These are phyloP conservation scores for Podila horticola DNA, from an alignment of 192 early-diverging fungal genomes.

Conservation along the genomic window DNA sequence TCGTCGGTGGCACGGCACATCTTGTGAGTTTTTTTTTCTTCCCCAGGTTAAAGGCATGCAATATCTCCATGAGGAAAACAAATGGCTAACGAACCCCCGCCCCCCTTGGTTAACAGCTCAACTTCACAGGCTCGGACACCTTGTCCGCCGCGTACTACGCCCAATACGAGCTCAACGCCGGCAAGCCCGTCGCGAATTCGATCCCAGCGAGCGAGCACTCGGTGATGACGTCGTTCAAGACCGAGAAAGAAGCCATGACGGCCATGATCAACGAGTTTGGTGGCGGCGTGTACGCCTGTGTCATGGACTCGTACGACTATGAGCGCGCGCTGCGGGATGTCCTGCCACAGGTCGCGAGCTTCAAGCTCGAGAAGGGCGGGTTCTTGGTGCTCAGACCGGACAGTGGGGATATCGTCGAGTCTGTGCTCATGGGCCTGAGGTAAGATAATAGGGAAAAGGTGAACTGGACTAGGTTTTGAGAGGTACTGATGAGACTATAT, in stretches of 20 bases:
- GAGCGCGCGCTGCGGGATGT: constrained; percentile 75
- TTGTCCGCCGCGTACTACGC: constrained; percentile 82
- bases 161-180: constrained; percentile 79
- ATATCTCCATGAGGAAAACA: background rate
- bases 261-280: constrained; percentile 76
- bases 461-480: background rate
- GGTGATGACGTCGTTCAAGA: constrained; percentile 81
- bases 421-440: constrained; percentile 77
- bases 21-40: constrained; percentile 57
- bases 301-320: constrained; percentile 95
- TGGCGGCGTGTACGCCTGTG: constrained; percentile 79
- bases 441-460: constrained; percentile 15
- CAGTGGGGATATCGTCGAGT: constrained; percentile 83
- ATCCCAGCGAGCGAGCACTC: constrained; percentile 94
- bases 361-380: constrained; percentile 81
- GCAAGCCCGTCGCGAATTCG: constrained; percentile 76
- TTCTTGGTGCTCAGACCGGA: constrained; percentile 87
- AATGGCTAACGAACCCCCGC: background rate
- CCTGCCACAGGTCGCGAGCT: constrained; percentile 71
- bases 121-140: constrained; percentile 85
- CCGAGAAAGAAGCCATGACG: constrained; percentile 79
- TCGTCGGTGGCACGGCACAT: constrained; percentile 87
- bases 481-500: background rate
- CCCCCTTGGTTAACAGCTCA: constrained; percentile 61
- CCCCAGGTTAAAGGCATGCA: background rate